Evolutionary conservation across 805 yeast genomes (phyloP), one percentile per base, ranked within the genome.

Genomic region (Maudiozyma barnettii): DNA sequence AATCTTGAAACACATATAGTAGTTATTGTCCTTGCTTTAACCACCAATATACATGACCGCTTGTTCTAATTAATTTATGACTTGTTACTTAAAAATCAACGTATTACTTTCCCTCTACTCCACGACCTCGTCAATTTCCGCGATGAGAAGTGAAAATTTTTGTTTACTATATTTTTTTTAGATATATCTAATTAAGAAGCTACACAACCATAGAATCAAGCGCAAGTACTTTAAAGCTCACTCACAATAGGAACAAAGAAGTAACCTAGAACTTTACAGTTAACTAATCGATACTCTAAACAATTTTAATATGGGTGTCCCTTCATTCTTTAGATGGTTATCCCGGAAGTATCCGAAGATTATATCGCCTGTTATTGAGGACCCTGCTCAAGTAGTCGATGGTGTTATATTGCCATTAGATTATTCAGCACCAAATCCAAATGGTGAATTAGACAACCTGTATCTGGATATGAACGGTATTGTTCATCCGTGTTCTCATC

Each of bases 391-490:
- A 2, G 65, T 67, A 1, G 72, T 83, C 10, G 82, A 80, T 51
- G 91, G 84, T 18, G 73, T 76, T 8, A 72, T 69, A 26, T 74
- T 77, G 43, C 95, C 89, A 0, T 74, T 84, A 4, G 76, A 74
- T 53, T 89, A 85, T 63, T 61, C 78, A 19, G 77, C 79, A 45
- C 82, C 93, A 12, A 93, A 93, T 63, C 95, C 95, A 3, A 93
- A 93, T 66, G 99, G 98, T 23, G 99, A 93, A 68, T 69, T 89
- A 43, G 98, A 93, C 63, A 93, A 93, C 62, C 67, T 93, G 44
- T 93, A 93, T 62, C 72, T 93, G 52, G 99, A 93, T 68, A 93
- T 93, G 99, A 93, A 93, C 63, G 99, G 98, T 71, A 93, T 93
- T 60, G 99, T 93, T 4, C 99, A 93, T 71, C 99, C 99, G 1